Conservation (phyloP, 2,329 filamentous ascomycete species). For the Talaromyces sp. region DNA sequence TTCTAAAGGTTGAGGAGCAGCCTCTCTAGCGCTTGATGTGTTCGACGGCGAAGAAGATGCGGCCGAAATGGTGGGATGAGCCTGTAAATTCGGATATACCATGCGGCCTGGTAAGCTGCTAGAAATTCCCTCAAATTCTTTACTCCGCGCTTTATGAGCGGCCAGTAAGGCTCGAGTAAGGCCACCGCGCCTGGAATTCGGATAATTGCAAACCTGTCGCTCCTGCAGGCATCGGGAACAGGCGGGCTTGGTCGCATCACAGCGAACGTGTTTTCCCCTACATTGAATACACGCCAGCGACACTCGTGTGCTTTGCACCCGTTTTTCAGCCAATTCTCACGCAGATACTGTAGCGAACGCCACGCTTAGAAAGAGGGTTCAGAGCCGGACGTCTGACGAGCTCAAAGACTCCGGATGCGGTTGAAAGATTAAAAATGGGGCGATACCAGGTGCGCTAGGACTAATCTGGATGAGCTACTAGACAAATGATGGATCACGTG, state of each 20-base stretch:
- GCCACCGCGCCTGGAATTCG: background rate
- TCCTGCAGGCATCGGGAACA: background rate
- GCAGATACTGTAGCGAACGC: background rate
- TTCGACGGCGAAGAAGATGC: background rate
- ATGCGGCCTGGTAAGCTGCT: background rate
- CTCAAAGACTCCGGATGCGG: background rate
- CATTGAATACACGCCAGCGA: slow-evolving; percentile 1
- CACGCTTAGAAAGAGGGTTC: background rate
- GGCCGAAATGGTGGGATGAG: background rate
- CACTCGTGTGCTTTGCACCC: background rate
- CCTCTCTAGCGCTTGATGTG: background rate
- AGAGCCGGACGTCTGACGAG: background rate
- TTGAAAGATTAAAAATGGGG: too few relatives aligned
- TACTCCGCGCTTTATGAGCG: background rate
- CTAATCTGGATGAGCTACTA: background rate
- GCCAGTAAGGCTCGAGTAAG: background rate
- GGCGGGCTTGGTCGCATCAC: background rate
- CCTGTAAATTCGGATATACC: background rate
- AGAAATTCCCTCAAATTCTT: background rate
- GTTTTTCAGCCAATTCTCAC: background rate
- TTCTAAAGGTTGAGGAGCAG: background rate
- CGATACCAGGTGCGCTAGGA: background rate
- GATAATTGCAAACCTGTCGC: background rate
- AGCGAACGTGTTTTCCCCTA: background rate
- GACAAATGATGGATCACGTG: background rate